A percentile compares a stretch with the other conserved stretches of the same genome.
phyloP scores from a whole-genome alignment of 23 red algal species.

The Cyanidiococcus yangmingshanensis region DNA sequence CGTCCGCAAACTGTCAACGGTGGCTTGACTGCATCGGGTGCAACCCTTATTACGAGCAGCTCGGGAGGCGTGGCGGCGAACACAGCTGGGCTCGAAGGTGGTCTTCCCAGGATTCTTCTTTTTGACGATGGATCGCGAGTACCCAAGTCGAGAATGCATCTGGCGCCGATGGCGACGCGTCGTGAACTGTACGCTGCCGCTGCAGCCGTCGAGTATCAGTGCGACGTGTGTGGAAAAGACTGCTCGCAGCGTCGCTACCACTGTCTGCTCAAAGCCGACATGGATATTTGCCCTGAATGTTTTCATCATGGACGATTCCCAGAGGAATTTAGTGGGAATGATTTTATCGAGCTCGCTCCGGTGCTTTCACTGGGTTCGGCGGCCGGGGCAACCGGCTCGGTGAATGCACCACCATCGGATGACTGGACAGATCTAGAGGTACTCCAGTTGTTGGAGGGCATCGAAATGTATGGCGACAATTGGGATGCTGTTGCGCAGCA shows the following conservation, averaged over 20 bases:
- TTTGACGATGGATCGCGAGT: conserved; percentile 62
- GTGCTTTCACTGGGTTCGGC: background rate
- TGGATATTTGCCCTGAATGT: conserved; percentile 84
- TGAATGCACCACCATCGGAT: conserved; percentile 35
- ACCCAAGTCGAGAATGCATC: background rate
- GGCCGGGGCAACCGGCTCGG: conserved; percentile 12
- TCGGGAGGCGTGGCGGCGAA: background rate
- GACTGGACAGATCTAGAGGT: conserved; percentile 85
- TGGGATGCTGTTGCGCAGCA: conserved; percentile 93
- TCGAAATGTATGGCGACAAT: conserved; percentile 83
- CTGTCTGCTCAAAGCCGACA: conserved; percentile 53
- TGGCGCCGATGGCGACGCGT: conserved; percentile 35
- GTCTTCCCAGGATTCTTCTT: conserved; percentile 62
- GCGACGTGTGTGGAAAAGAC: conserved; percentile 74
- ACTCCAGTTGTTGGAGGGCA: conserved; percentile 65
- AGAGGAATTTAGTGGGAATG: conserved; percentile 36
- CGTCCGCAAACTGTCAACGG: conserved; percentile 32
- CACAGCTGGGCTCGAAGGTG: conserved; percentile 23
- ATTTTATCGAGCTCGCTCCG: conserved; percentile 60
- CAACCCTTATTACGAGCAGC: conserved; percentile 11
- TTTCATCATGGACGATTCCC: conserved; percentile 69
- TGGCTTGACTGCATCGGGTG: background rate
- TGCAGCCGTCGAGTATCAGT: conserved; percentile 70
- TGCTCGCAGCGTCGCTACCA: conserved; percentile 79
- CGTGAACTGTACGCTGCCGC: conserved; percentile 74